phyloP scores from a whole-genome alignment of 495 filamentous ascomycete species.

The Hypoxylon crocopeplum region DNA sequence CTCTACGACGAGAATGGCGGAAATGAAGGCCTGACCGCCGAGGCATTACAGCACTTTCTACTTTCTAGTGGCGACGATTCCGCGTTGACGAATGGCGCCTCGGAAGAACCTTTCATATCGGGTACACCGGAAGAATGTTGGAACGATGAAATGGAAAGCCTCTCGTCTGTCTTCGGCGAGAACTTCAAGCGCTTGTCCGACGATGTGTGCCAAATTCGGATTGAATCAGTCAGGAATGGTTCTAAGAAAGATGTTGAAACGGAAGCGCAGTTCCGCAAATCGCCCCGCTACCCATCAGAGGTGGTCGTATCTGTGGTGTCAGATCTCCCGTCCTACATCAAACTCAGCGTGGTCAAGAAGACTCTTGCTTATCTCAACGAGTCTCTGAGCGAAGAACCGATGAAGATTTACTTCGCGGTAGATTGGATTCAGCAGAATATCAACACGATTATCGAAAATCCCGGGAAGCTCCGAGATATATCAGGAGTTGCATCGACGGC shows the following conservation, averaged over 20 bases:
- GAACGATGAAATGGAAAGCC: constrained; percentile 80
- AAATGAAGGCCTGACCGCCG: constrained; percentile 81
- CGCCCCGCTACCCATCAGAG: constrained; percentile 73
- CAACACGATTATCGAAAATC: constrained; percentile 75
- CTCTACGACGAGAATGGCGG: constrained; percentile 69
- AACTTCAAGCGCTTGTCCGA: constrained; percentile 63
- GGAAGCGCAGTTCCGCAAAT: constrained; percentile 57
- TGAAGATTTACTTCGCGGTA: constrained; percentile 83
- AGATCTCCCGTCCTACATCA: constrained; percentile 87
- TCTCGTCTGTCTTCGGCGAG: constrained; percentile 81
- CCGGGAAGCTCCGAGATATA: constrained; percentile 83
- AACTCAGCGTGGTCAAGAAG: constrained; percentile 84
- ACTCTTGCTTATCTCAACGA: constrained; percentile 70
- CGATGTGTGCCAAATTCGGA: constrained; percentile 68
- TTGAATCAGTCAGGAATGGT: constrained; percentile 55
- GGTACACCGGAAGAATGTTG: constrained; percentile 65
- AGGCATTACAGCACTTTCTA: constrained; percentile 75
- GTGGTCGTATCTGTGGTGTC: constrained; percentile 75
- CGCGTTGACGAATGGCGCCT: neutral
- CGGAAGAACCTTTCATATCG: constrained; percentile 48
- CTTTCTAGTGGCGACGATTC: constrained; percentile 51
- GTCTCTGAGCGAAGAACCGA: constrained; percentile 77
- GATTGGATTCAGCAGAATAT: constrained; percentile 90
- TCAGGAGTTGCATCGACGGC: constrained; percentile 69
- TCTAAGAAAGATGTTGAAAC: constrained; percentile 51